Conservation (phyloP, 257 asterid species). For the Solanum microdontum region DNA sequence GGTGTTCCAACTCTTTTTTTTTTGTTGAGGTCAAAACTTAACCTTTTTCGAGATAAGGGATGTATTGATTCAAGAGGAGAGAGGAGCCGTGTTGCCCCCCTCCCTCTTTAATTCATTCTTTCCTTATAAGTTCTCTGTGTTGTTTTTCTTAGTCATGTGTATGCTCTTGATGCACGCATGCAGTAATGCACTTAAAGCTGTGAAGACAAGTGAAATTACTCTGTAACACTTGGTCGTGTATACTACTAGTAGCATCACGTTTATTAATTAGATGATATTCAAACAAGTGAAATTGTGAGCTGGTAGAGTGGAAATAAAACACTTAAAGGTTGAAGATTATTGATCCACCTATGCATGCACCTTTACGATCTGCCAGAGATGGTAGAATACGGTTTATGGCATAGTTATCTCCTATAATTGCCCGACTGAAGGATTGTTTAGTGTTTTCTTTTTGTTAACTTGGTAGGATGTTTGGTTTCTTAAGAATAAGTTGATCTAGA, state of each 20-base stretch:
- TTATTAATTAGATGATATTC: background rate
- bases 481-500: background rate
- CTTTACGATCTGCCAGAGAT: background rate
- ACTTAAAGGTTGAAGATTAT: background rate
- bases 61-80: background rate
- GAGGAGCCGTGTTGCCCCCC: background rate
- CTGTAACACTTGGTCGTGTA: background rate
- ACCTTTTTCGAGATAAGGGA: background rate
- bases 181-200: background rate
- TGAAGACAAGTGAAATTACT: background rate
- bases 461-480: background rate
- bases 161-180: background rate
- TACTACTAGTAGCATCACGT: background rate
- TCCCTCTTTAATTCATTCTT: background rate
- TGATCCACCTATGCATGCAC: background rate
- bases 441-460: background rate
- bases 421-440: background rate
- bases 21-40: background rate
- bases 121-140: background rate
- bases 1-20: background rate
- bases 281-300: background rate
- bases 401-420: background rate
- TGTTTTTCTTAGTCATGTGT: background rate
- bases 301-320: no score
- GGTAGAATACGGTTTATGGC: background rate